Evolutionary conservation across 2,329 filamentous ascomycete genomes (phyloP).

Genomic region (Alternaria incomplexa): DNA sequence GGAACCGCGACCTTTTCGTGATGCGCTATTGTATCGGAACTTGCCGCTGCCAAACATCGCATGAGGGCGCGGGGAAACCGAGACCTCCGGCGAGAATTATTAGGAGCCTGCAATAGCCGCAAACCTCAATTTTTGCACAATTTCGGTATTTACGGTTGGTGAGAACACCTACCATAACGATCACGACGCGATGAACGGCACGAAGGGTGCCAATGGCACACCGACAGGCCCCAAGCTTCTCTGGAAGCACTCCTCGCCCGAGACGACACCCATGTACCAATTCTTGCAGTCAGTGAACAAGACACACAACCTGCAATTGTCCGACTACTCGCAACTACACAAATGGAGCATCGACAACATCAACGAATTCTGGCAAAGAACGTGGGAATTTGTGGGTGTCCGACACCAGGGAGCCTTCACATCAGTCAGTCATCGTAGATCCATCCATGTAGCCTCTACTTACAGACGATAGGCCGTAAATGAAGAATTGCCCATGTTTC

Average conservation of each 20-base stretch:
- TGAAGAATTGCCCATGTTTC: constrained; percentile 74
- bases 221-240: constrained; percentile 48
- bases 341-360: constrained; percentile 83
- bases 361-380: constrained; percentile 79
- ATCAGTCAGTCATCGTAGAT: constrained; percentile 54
- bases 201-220: constrained; percentile 33
- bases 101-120: constrained; percentile 4
- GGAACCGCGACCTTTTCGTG: neutral
- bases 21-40: neutral
- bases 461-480: constrained; percentile 67
- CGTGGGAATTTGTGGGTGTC: constrained; percentile 84
- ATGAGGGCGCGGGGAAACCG: constrained; percentile 6
- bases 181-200: constrained; percentile 10
- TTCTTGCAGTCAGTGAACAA: constrained; percentile 74
- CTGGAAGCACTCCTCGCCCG: constrained; percentile 73
- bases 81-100: constrained; percentile 6
- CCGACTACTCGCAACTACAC: constrained; percentile 77
- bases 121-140: neutral
- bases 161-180: neutral
- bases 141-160: neutral
- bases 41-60: neutral
- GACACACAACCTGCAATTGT: constrained; percentile 67
- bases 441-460: constrained; percentile 13
- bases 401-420: constrained; percentile 69
- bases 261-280: constrained; percentile 71